A percentile compares a stretch with the other conserved stretches of the same genome.
Conservation (phyloP, 768 basidiomycete genomes). For the Dacryopinax spathularia region DNA sequence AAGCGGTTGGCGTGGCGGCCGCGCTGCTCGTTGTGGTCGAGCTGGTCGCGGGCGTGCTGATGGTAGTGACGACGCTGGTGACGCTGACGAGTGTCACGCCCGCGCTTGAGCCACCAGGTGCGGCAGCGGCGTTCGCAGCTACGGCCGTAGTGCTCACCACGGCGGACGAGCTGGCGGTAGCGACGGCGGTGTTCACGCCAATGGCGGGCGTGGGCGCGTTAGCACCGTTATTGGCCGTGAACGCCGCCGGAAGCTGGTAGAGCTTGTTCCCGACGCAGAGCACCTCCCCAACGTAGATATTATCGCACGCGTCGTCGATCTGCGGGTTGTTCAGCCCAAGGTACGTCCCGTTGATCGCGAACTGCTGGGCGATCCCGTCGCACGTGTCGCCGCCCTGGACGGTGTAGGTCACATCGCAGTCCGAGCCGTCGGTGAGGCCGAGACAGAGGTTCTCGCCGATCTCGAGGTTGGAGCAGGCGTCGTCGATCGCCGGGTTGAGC, state of each 20-base stretch:
- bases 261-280: conserved; percentile 36
- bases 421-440: conserved; percentile 36
- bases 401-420: conserved; percentile 48
- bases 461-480: conserved; percentile 43
- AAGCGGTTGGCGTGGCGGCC: neutral
- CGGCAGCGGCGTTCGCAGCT: neutral
- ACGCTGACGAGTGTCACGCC: no score
- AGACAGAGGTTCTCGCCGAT: conserved; percentile 50
- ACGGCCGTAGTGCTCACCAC: conserved; percentile 15
- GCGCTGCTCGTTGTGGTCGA: conserved; percentile 24
- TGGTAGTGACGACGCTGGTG: conserved; percentile 8
- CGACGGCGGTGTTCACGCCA: conserved; percentile 12
- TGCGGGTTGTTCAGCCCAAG: conserved; percentile 63
- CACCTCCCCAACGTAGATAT: conserved; percentile 68
- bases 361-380: conserved; percentile 29
- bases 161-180: conserved; percentile 6
- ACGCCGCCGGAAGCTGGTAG: conserved; percentile 31
- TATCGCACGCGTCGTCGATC: conserved; percentile 34
- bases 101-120: neutral
- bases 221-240: conserved; percentile 5
- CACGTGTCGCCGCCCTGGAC: conserved; percentile 47
- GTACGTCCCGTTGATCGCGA: conserved; percentile 38
- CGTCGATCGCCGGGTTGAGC: conserved; percentile 43
- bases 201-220: conserved; percentile 17
- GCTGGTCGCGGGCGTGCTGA: conserved; percentile 19